phyloP scores from a whole-genome alignment of 2,329 filamentous ascomycete species.

The Fusarium transvaalense region DNA sequence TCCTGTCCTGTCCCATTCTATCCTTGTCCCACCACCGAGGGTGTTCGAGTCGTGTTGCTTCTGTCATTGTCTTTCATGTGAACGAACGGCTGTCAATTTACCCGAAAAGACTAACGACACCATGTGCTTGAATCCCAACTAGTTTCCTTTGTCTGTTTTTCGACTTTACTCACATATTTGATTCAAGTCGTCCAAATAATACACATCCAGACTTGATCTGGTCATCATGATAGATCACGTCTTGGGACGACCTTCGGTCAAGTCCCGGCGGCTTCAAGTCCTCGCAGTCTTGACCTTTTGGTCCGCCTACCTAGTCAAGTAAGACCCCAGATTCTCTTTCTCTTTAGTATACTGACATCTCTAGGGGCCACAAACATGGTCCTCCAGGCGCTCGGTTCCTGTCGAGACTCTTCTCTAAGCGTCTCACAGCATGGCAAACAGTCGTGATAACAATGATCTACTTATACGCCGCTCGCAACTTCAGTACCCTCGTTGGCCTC shows the following conservation, averaged over 20 bases:
- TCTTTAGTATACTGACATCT: conserved; percentile 37
- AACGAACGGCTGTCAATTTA: conserved; percentile 41
- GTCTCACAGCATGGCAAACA: conserved; percentile 89
- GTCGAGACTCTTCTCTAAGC: conserved; percentile 76
- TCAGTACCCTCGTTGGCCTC: conserved; percentile 90
- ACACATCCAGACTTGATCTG: conserved; percentile 2
- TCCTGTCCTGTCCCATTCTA: conserved; percentile 12
- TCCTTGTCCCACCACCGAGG: conserved; percentile 36
- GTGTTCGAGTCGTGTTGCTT: conserved; percentile 22
- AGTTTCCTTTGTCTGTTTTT: conserved; percentile 27
- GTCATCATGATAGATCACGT: conserved; percentile 82
- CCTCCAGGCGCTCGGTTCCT: conserved; percentile 80
- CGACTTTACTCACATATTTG: background rate
- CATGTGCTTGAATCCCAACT: conserved; percentile 36
- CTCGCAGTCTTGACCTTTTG: conserved; percentile 92
- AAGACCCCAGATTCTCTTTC: conserved; percentile 45
- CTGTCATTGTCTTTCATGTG: conserved; percentile 42
- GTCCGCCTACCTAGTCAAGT: conserved; percentile 86
- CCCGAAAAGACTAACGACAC: conserved; percentile 17
- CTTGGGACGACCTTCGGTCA: conserved; percentile 87
- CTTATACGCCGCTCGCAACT: conserved; percentile 91
- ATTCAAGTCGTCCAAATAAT: conserved; percentile 3
- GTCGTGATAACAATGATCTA: conserved; percentile 89
- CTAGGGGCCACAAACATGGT: conserved; percentile 86
- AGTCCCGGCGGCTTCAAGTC: conserved; percentile 93